Conservation (phyloP, 2,329 filamentous ascomycete species). For the Plenodomus biglobosus region DNA sequence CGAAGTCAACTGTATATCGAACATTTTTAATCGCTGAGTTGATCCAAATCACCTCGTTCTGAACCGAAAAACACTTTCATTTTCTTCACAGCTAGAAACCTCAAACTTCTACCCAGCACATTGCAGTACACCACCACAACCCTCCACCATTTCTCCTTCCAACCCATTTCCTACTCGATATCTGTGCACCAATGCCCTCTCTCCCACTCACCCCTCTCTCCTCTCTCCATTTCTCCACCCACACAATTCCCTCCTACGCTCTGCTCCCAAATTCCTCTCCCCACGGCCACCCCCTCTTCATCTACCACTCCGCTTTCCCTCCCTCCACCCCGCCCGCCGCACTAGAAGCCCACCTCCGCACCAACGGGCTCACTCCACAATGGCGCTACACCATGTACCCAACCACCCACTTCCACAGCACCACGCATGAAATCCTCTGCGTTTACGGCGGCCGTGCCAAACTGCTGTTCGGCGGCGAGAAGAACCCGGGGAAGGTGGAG, state of each 20-base stretch:
- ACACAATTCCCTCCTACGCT: constrained; percentile 60
- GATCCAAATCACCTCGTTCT: too few species aligned
- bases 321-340: constrained; percentile 47
- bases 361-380: constrained; percentile 58
- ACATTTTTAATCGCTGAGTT: too few species aligned
- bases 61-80: too few species aligned
- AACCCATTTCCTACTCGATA: too few species aligned
- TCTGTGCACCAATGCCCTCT: too few species aligned
- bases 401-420: constrained; percentile 68
- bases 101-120: too few species aligned
- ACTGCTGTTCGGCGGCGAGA: constrained; percentile 67
- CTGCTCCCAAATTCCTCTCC: constrained; percentile 66
- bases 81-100: too few species aligned
- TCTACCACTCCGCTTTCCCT: constrained; percentile 64
- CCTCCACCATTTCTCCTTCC: too few species aligned
- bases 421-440: constrained; percentile 66
- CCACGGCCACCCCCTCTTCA: constrained; percentile 63
- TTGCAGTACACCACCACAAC: too few species aligned
- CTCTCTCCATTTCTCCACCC: constrained; percentile 58
- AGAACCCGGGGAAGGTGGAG: constrained; percentile 61
- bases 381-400: constrained; percentile 72
- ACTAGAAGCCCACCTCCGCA: constrained; percentile 59
- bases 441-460: constrained; percentile 60
- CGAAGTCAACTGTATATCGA: too few species aligned
- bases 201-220: constrained; percentile 49